A percentile compares a stretch with the other conserved stretches of the same genome.
Evolutionary conservation across 176 grass and related monocot species (phyloP).

Genomic region (Alloteropsis semialata): DNA sequence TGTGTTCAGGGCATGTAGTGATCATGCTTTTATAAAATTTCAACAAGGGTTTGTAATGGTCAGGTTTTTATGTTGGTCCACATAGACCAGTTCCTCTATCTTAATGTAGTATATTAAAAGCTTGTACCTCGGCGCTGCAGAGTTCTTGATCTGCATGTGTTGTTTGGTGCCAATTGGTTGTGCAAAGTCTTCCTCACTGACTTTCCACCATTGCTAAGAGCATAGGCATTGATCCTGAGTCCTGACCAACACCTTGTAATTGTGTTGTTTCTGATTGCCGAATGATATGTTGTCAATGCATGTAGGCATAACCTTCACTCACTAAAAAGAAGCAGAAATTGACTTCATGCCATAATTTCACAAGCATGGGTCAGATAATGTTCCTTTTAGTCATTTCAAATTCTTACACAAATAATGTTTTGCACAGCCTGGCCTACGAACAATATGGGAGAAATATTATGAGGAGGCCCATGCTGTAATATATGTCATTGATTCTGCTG

Average conservation of each 20-base stretch:
- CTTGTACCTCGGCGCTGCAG: background rate
- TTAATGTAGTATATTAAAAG: background rate
- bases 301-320: background rate
- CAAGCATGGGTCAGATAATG: background rate
- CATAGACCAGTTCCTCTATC: background rate
- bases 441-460: constrained; percentile 99
- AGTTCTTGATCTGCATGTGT: background rate
- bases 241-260: background rate
- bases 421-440: constrained; percentile 74
- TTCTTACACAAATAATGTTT: constrained; percentile 23
- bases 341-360: background rate
- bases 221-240: constrained; percentile 1
- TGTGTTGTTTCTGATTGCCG: constrained; percentile 2
- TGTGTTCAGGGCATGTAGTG: background rate
- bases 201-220: background rate
- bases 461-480: constrained; percentile 97
- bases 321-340: background rate
- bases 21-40: background rate
- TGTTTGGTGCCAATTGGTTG: background rate
- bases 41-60: background rate
- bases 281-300: background rate
- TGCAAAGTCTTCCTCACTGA: background rate
- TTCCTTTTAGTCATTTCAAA: background rate
- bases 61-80: background rate
- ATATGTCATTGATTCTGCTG: constrained; percentile 84